A percentile compares a stretch with the other conserved stretches of the same genome.
Conservation (phyloP, 495 filamentous ascomycete genomes). For the Tuber magnatum region DNA sequence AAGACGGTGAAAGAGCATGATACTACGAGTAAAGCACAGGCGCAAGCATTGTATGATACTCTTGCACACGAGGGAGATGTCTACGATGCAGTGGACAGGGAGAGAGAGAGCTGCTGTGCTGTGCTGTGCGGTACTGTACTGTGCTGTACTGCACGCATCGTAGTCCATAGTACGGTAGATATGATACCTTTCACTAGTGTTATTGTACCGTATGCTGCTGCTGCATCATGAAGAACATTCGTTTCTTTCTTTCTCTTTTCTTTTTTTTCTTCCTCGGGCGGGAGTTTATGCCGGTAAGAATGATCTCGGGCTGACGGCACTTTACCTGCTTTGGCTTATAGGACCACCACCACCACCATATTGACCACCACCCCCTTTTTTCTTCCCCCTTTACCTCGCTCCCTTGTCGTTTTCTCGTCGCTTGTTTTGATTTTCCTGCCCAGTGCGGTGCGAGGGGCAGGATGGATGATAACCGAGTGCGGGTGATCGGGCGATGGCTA, state of each 20-base stretch:
- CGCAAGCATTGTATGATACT: neutral
- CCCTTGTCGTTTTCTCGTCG: neutral
- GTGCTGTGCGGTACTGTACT: neutral
- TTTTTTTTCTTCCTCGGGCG: conserved; percentile 10
- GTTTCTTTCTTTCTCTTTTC: too few species aligned
- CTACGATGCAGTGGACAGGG: neutral
- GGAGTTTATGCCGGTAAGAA: neutral
- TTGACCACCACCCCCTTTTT: neutral
- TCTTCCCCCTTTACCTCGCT: neutral
- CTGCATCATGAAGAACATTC: neutral
- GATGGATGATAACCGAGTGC: neutral
- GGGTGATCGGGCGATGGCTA: conserved; percentile 1
- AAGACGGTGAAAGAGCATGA: neutral
- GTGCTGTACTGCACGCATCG: neutral
- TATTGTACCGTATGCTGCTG: neutral
- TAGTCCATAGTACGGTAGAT: neutral
- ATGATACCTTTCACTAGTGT: neutral
- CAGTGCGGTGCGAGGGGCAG: neutral
- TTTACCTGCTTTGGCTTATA: neutral
- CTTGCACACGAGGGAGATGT: neutral
- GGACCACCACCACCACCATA: neutral
- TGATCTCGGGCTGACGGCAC: neutral
- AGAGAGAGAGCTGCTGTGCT: neutral
- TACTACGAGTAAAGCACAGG: neutral
- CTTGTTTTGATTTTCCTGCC: conserved; percentile 1